Base-by-base conservation (phyloP, 2,329 filamentous ascomycete species). In the Rutstroemia sp. region DNA sequence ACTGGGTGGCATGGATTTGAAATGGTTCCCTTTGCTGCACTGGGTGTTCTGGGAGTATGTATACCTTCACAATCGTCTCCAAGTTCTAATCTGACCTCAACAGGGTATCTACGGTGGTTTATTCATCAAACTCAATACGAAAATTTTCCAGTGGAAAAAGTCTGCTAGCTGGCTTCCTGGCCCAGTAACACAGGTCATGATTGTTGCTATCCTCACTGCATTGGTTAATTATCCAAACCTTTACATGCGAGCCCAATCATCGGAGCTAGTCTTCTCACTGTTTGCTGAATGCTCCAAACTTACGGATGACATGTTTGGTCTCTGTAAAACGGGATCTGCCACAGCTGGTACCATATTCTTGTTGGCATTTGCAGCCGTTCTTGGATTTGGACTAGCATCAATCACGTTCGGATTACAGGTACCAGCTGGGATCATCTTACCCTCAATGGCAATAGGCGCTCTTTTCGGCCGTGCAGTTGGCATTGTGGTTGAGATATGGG, bases 41-140 rank as follows among this genome's bases (percentile, higher is more conserved):
- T 99, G 2, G 94, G 94, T 6, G 83, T 97, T 38, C 73, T 96
- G 5, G 94, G 94, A 3, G 79, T 80, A 70, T 62, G 77, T 69
- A 4, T 1, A 16, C 27, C 37, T 38, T 39, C 16, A 51, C 23
- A n/a, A n/a, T 37, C 18, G 14, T 16, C 2, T 2, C 21, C 9
- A 21, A 37, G n/a, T 18, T 19, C 38, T 38, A 38, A 57, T 30
- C 65, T 68, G 58, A 63, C 37, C 4, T 48, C n/a, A 12, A 3
- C 16, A 81, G 79, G 94, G 94, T n/a, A 75, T 97, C 1, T 97
- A 96, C 66, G 94, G 94, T 7, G 92, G 90, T 2, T 80, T 96
- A 52, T 96, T 99, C 70, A 96, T 97, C 75, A 92, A 91, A 67
- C 76, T 90, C 58, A 99, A 99, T 73, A 95, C 96, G 86, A 81